Base-by-base conservation (phyloP, 2,329 filamentous ascomycete genomes). In the Emmonsiellopsis sp. region DNA sequence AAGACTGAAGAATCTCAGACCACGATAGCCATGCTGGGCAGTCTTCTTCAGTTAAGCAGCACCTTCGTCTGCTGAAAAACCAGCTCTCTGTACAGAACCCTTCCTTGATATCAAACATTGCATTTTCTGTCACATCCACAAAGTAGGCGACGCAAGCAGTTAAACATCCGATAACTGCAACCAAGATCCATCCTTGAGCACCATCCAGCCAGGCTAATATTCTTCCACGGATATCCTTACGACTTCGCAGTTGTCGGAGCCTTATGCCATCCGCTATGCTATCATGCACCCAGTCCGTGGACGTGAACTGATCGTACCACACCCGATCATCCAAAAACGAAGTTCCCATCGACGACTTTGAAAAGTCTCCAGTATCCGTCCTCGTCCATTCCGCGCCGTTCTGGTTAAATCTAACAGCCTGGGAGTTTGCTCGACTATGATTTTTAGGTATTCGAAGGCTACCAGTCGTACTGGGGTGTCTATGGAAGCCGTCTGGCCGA, bases 261-360 rank as follows among this genome's bases (percentile, higher is more conserved):
- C 93, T 87, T 63, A 90, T 89, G 8, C 91, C 89, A 71, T 97
- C 93, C 63, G 90, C 89, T 61, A 98, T 96, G 68, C 87, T 91
- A 70, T 98, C 93, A 67, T 95, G 92, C 0, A 98, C 91, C 93
- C 93, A 98, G 69, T 98, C 92, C 53, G 89, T 96, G 6, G 89
- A 95, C 5, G 90, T 95, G 65, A 95, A 95, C 71, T 98, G 93
- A 74, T 98, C 93, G 72, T 97, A 97, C 93, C 93, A 97, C 8
- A 94, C 87, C 56, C 93, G 84, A 61, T 97, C 90, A 65, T 96
- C 88, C 50, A 85, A 76, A 61, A 83, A 85, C 8, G 86, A 71
- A 4, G 82, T 84, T 35, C 77, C 73, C 63, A 84, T 87, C 30
- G 37, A 46, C 3, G 34, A 34, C 32, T 57, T 54, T 10, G 54